These are phyloP conservation scores for Oryza australiensis DNA, from an alignment of 176 grass and related monocot genomes.

Conservation along the genomic window DNA sequence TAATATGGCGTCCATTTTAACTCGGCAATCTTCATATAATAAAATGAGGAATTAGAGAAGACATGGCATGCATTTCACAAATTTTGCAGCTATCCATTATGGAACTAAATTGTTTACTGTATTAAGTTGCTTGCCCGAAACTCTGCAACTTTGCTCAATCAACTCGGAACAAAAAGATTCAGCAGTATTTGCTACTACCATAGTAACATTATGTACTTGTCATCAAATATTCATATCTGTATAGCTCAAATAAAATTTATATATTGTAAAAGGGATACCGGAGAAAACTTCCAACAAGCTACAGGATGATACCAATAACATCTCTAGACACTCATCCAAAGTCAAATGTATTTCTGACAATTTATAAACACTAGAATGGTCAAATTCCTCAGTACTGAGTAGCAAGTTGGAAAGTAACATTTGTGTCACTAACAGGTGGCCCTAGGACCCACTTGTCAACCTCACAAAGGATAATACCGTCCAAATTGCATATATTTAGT, in stretches of 20 bases:
- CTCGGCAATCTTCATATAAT: not conserved
- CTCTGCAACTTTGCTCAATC: not conserved
- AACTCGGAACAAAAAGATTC: not conserved
- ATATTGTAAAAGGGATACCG: constrained; percentile 3
- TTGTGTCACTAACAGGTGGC: not conserved
- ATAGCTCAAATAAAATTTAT: constrained; percentile 16
- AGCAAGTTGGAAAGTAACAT: constrained; percentile 3
- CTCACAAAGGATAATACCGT: not conserved
- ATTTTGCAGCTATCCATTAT: constrained; percentile 14
- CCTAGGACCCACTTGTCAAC: constrained; percentile 1
- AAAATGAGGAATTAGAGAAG: constrained; percentile 11
- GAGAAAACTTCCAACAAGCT: not conserved
- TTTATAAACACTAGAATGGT: not conserved
- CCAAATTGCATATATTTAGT: not conserved
- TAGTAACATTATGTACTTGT: not conserved
- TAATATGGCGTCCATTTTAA: not conserved
- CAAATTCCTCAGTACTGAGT: not conserved
- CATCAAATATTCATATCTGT: not conserved
- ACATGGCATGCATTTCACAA: not conserved
- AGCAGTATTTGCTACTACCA: not conserved
- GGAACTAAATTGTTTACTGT: not conserved
- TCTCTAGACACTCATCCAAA: not conserved
- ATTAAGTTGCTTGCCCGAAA: not conserved
- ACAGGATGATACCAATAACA: constrained; percentile 1
- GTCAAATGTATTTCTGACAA: not conserved